Evolutionary conservation across 768 basidiomycete species (phyloP), one percentile per base, ranked within the genome.

Genomic region (Leccinum fibrillosum): DNA sequence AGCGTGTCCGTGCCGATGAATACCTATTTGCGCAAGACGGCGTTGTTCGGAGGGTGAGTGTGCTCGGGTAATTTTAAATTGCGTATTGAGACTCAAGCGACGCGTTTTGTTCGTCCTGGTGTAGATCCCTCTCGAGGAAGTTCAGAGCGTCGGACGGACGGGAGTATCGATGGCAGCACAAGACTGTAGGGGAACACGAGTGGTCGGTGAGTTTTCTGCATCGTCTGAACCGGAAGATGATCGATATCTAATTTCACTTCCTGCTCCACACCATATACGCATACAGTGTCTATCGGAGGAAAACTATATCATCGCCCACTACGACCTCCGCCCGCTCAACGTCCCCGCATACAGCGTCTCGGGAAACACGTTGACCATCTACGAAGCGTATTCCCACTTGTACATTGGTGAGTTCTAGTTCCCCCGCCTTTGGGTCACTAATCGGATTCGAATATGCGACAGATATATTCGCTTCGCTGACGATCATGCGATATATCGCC

Each of bases 81-180:
- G 37, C 17, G 2, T 17, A 39, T 39, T n/a, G 7, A 39, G 9
- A 39, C 47, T 54, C 35, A 37, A 37, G 0, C 13, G 15, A 54
- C 4, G 1, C 11, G 35, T 57, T 7, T 49, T 32, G 12, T 49
- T 49, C 13, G 32, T 50, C 53, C 19, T 39, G 10, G 35, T 4
- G 11, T 61, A 89, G 89, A 52, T 87, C 89, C 9, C 72, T 89
- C 60, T 82, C 82, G 47, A 73, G 89, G 48, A 89, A 87, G 69
- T 91, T 90, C 62, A 74, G 70, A 49, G 88, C 80, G 15, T 84
- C 84, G 42, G 86, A 90, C 67, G 87, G 87, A 34, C 77, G 77
- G 26, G 88, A 90, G 65, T 90, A 90, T 63, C 78, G 78, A 68
- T 91, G 89, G 89, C 79, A 80, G 28, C 75, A 83, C 70, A 78